Base-by-base conservation (phyloP, 1,284 basidiomycete species). In the Xanthoconium separans region DNA sequence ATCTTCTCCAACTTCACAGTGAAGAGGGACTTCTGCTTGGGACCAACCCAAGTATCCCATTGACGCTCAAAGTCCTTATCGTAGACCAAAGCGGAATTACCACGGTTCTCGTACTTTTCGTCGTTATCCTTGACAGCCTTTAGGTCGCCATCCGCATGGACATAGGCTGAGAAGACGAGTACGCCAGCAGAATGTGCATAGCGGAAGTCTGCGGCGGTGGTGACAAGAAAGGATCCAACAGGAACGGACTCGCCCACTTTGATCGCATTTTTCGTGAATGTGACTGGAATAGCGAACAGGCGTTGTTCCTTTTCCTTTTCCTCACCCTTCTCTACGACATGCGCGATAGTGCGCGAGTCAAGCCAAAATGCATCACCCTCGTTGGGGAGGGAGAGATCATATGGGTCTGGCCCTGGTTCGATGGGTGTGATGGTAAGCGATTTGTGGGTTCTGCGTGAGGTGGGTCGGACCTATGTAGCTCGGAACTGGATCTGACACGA, bases 21-120 rank as follows among this genome's bases (percentile, higher is more conserved):
- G 69, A 93, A 92, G 51, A 93, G 72, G 40, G 84, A 81, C 24
- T 81, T 73, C 51, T 79, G 80, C 65, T 92, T 94, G 10, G 84
- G 85, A 3, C 82, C 82, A 39, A 81, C 76, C 92, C 93, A 96
- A 6, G 83, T 86, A 71, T 95, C 93, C 94, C 94, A 97, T 61
- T 96, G 93, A 24, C 93, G 78, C 40, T 84, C 85, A 65, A 83
- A 92, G 2, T 82, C 79, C 46, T 80, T 74, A 60, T 96, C 92
- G 66, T 89, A 96, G 0, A 95, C 89, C 60, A 81, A 75, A 2
- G 89, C 93, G 2, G 80, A 79, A 58, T 84, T 82, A 4, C 90
- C 91, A 11, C 91, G 78, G 54, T 83, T 78, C 55, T 85, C 84
- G 75, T 84, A 92, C 46, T 74, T 77, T 60, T 86, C 75, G 64